Conservation (phyloP, 164 flowering plant species). For the Vitis amurensis region DNA sequence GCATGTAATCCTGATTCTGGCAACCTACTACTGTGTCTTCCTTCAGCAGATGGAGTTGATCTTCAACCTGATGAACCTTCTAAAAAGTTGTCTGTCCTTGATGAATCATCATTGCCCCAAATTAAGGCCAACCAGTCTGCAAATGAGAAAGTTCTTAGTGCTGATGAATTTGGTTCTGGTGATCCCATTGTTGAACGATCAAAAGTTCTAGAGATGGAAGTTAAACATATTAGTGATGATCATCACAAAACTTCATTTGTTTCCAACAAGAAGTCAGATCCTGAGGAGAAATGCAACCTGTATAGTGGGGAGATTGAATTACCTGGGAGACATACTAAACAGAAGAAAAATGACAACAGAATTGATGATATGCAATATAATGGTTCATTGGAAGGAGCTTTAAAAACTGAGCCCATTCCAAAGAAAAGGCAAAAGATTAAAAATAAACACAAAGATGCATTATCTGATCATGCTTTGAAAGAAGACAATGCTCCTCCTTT, state of each 20-base stretch:
- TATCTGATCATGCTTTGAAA: conserved; percentile 3
- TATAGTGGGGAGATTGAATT: background rate
- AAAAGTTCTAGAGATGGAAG: conserved; percentile 5
- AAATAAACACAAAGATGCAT: conserved; percentile 2
- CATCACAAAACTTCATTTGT: background rate
- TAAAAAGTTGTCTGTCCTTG: conserved; percentile 8
- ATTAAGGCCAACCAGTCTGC: conserved; percentile 10
- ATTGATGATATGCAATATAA: conserved; percentile 1
- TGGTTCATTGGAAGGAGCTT: background rate
- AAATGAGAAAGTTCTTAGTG: conserved; percentile 5
- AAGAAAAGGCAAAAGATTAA: conserved; percentile 10
- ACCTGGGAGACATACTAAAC: background rate
- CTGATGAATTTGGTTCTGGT: conserved; percentile 5
- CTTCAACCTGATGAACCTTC: conserved; percentile 14
- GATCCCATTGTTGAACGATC: background rate
- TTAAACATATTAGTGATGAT: conserved; percentile 4
- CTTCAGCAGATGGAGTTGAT: conserved; percentile 18
- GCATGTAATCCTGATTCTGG: conserved; percentile 13
- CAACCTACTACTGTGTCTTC: conserved; percentile 6
- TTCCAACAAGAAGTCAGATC: background rate
- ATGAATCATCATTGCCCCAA: conserved; percentile 8
- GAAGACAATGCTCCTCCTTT: conserved; percentile 6
- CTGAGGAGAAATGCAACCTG: background rate
- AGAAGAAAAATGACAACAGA: background rate
- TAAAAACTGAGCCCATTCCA: background rate